Evolutionary conservation across 805 yeast species (phyloP), one percentile per base, ranked within the genome.

Genomic region (Saccharomycopsis sp.): DNA sequence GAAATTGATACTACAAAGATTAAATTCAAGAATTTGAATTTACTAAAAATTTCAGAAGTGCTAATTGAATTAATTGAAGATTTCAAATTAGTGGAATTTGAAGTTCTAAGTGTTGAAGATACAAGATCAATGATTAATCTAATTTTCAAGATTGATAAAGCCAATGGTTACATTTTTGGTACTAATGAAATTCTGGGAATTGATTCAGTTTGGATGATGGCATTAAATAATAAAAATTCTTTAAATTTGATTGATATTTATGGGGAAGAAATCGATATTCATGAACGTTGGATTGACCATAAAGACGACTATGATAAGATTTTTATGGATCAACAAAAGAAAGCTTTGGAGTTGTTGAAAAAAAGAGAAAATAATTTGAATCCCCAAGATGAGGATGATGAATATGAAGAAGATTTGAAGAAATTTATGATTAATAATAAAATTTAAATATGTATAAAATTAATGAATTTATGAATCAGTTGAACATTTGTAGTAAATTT

Each of bases 201-300:
- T n/a, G 99, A 92, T 55, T 74, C 89, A 0, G 76, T 92, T 2
- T 92, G 98, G 98, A 83, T 87, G n/a, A 95, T 89, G 51, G 95
- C 96, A 1, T 85, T 83, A 54, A 59, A 67, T 34, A 57, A 68
- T 33, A 75, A 54, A 27, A 49, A 54, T 31, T 45, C 45, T 17
- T 42, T 60, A 32, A 37, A 36, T 6, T 46, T 59, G 10, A 65
- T 65, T 3, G 60, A 64, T 35, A 72, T 70, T 13, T 45, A 47
- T 46, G 47, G 47, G 5, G 47, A 44, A 18, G 47, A 44, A 36
- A 63, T 74, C 5, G 96, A 88, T 56, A 73, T 86, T 3, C 98
- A 92, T 51, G 98, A 92, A 49, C 68, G 99, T 45, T 92, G 98
- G 98, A 72, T 92, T 9, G 96, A 85, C 43, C 69, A 78, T 49